Evolutionary conservation across 176 grass and related monocot species (phyloP), one percentile per base, ranked within the genome.

Genomic region (Avena eriantha): DNA sequence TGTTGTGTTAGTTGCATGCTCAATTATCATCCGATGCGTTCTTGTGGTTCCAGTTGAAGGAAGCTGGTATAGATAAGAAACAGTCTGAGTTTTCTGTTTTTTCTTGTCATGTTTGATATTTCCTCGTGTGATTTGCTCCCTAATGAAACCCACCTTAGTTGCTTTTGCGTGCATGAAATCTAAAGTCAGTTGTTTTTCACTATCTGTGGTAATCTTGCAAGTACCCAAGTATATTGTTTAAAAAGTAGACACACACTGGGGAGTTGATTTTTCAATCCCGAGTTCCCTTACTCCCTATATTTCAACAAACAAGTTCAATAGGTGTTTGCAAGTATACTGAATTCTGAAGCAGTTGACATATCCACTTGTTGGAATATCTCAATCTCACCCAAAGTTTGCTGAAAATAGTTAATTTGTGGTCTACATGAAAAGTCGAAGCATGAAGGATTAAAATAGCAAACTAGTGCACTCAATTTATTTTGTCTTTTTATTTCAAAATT

Each of bases 51-150:
- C 36, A 39, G 48, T 49, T 82, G 50, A 85, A 69, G 13, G 50
- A 61, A 56, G 16, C 17, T 2, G 10, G 11, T 67, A 10, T 51
- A 61, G n/a, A 21, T 58, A 71, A 16, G 5, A 71, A 33, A 10
- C 56, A 58, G 29, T 80, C 58, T 36, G 3, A 75, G 19, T 57
- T 47, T 67, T 50, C 47, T 74, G 5, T 84, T 35, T 79, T 17
- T 41, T 89, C 15, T 60, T 88, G 16, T 19, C 39, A 58, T 53
- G 14, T 70, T 66, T 66, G 33, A 80, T 73, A 31, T 65, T n/a
- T 79, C 19, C 10, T 14, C 72, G 53, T 68, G 9, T 65, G n/a
- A 7, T 76, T 81, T 80, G 39, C 23, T 59, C 34, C 67, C 24
- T 17, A 50, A 31, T 18, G 47, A 50, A 81, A 81, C 39, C 21